A percentile compares a stretch with the other conserved stretches of the same genome.
Evolutionary conservation across 805 yeast genomes (phyloP).

Genomic region (Lachancea cidri): DNA sequence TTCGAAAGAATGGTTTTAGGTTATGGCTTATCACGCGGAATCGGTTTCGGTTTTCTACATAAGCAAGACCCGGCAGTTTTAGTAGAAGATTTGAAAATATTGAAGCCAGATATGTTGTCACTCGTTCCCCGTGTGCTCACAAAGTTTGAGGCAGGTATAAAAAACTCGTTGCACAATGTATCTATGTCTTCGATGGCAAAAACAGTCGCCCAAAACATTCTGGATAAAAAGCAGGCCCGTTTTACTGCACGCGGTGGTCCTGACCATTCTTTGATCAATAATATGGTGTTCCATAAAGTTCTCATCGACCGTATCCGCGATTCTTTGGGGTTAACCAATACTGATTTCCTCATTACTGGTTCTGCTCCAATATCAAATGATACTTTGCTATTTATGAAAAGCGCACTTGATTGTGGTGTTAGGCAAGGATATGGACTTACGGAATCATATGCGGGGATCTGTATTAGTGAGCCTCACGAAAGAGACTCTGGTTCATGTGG

Average conservation of each 20-base stretch:
- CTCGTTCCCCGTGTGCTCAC: constrained; percentile 63
- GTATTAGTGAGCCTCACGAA: constrained; percentile 42
- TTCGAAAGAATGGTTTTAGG: constrained; percentile 46
- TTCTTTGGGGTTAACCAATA: constrained; percentile 45
- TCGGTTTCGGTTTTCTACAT: constrained; percentile 50
- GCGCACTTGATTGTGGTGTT: constrained; percentile 50
- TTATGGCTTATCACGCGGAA: constrained; percentile 43
- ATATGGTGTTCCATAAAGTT: constrained; percentile 28
- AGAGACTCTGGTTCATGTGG: constrained; percentile 53
- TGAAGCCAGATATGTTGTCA: constrained; percentile 49
- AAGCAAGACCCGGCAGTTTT: constrained; percentile 46
- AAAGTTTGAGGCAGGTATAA: constrained; percentile 56
- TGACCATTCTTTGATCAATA: constrained; percentile 37
- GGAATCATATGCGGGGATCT: constrained; percentile 64
- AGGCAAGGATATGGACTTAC: constrained; percentile 75
- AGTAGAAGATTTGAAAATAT: constrained; percentile 51
- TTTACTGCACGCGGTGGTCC: constrained; percentile 32
- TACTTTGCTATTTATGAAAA: constrained; percentile 56
- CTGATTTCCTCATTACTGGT: constrained; percentile 43
- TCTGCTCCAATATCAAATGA: constrained; percentile 68
- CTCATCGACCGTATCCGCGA: constrained; percentile 41
- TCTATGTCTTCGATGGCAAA: constrained; percentile 8
- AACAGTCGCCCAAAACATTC: constrained; percentile 22
- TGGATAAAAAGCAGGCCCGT: constrained; percentile 21
- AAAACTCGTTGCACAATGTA: constrained; percentile 33